Conservation (phyloP, 768 basidiomycete genomes). For the Cubamyces lactineus region DNA sequence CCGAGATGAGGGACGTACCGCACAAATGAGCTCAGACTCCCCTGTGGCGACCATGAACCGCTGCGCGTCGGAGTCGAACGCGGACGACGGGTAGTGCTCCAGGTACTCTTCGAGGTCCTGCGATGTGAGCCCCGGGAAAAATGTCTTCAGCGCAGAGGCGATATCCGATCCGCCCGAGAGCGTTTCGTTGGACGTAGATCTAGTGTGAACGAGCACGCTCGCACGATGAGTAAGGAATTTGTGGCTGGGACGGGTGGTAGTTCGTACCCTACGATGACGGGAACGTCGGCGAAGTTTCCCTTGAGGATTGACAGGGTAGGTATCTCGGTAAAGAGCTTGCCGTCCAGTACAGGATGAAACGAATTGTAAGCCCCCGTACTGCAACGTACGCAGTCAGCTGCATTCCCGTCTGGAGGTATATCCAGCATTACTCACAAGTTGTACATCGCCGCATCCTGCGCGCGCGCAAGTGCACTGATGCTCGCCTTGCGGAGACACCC, state of each 20-base stretch:
- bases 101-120: slow-evolving; percentile 44
- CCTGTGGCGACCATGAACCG: slow-evolving; percentile 52
- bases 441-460: slow-evolving; percentile 52
- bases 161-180: slow-evolving; percentile 47
- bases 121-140: slow-evolving; percentile 50
- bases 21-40: slow-evolving; percentile 54
- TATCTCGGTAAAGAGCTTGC: slow-evolving; percentile 50
- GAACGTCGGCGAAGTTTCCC: slow-evolving; percentile 53
- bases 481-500: slow-evolving; percentile 53
- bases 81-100: slow-evolving; percentile 45
- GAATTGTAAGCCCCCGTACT: slow-evolving; percentile 47
- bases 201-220: slow-evolving; percentile 8
- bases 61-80: slow-evolving; percentile 47
- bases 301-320: slow-evolving; percentile 50
- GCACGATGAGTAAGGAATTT: not conserved
- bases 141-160: slow-evolving; percentile 40
- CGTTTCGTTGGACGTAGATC: slow-evolving; percentile 65
- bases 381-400: not conserved
- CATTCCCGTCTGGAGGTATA: no score
- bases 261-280: slow-evolving; percentile 61
- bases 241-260: not conserved
- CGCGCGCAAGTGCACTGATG: slow-evolving; percentile 53
- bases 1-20: slow-evolving; percentile 42
- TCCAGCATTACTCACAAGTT: slow-evolving; percentile 48
- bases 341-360: slow-evolving; percentile 61